phyloP scores from a whole-genome alignment of 306 rosid genomes.

The Gastrolobium villosum region DNA sequence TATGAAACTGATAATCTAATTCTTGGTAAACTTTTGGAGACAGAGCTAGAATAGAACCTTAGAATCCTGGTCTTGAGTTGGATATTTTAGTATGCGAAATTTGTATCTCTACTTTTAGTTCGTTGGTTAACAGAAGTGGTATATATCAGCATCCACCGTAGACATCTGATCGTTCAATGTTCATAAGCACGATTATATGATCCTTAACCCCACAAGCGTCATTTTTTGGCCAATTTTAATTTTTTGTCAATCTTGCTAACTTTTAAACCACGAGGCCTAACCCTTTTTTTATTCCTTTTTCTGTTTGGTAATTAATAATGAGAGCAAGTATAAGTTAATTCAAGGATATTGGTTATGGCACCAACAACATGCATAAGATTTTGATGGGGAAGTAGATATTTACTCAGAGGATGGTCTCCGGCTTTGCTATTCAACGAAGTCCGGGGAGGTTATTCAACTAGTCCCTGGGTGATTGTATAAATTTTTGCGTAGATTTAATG shows the following conservation, averaged over 20 bases:
- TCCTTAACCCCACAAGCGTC: too few species aligned
- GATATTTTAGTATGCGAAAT: background rate
- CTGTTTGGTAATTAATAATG: background rate
- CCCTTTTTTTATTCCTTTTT: background rate
- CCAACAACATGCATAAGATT: background rate
- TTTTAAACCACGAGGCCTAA: background rate
- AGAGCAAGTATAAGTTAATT: background rate
- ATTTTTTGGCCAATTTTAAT: too few species aligned
- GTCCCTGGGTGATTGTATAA: too few species aligned
- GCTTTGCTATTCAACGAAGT: too few species aligned
- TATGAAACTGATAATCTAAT: background rate
- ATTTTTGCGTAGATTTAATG: too few species aligned
- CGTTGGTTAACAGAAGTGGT: background rate
- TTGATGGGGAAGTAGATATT: background rate
- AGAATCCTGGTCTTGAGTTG: background rate
- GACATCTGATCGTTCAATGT: background rate
- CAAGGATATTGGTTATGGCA: background rate
- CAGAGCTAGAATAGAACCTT: background rate
- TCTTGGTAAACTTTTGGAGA: conserved; percentile 23
- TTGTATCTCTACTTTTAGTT: background rate
- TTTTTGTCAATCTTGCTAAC: background rate
- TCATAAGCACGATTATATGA: background rate
- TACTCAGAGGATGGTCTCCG: background rate
- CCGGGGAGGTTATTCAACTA: too few species aligned
- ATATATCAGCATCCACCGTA: background rate